These are phyloP conservation scores for Stellera chamaejasme DNA, from an alignment of 345 rosid species.

Conservation along the genomic window DNA sequence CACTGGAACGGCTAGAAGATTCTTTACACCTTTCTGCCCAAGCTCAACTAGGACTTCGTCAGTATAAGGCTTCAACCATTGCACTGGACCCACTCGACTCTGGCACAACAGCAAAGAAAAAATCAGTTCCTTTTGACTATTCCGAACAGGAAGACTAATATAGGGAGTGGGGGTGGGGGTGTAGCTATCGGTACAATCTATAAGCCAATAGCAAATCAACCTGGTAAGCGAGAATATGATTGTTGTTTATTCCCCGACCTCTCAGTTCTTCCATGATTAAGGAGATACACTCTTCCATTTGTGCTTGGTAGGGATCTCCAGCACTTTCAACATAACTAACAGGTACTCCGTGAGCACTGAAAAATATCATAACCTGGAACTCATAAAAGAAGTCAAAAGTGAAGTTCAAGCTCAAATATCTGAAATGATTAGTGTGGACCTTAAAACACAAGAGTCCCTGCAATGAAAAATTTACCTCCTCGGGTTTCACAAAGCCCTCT, in stretches of 20 bases:
- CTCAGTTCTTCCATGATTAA: constrained; percentile 82
- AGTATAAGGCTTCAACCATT: constrained; percentile 93
- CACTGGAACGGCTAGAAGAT: constrained; percentile 85
- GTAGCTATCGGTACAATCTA: background rate
- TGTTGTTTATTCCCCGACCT: constrained; percentile 60
- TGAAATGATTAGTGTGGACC: background rate
- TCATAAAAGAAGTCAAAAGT: constrained; percentile 11
- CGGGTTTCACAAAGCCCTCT: constrained; percentile 52
- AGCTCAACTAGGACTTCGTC: constrained; percentile 91
- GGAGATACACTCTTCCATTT: constrained; percentile 88
- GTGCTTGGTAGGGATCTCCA: constrained; percentile 89
- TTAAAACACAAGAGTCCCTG: background rate
- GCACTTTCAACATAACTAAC: constrained; percentile 79
- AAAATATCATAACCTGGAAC: constrained; percentile 74
- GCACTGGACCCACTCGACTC: constrained; percentile 98
- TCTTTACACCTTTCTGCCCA: constrained; percentile 90
- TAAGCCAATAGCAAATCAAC: constrained; percentile 27
- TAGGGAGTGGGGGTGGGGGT: background rate
- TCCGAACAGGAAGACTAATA: too few relatives aligned
- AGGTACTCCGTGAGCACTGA: constrained; percentile 97
- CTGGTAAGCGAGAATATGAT: constrained; percentile 84
- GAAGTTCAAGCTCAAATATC: constrained; percentile 5
- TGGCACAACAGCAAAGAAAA: constrained; percentile 16
- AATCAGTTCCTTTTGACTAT: background rate
- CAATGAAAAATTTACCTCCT: constrained; percentile 43